phyloP scores from a whole-genome alignment of 129 eudicot species.

The sunflower (Helianthus annuus) region HanXRQr2.0-SUNRISE NC_035445.2:134178017-134178516 shows the following conservation, averaged over 20 bases:
- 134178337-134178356: slow-evolving; percentile 84
- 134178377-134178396: slow-evolving; percentile 73
- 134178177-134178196: no score
- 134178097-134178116: no score
- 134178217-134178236: no score
- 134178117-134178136: no score
- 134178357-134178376: slow-evolving; percentile 88
- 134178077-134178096: not conserved
- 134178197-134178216: no score
- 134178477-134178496: not conserved
- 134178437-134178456: no score
- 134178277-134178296: slow-evolving; percentile 80
- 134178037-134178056: slow-evolving; percentile 5
- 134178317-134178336: slow-evolving; percentile 84
- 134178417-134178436: not conserved
- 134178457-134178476: no score
- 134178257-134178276: slow-evolving; percentile 82
- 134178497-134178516: slow-evolving; percentile 62
- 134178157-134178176: no score
- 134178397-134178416: not conserved
- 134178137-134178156: no score
- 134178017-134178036: not conserved
- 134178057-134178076: slow-evolving; percentile 8
- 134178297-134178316: slow-evolving; percentile 83
- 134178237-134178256: slow-evolving; percentile 61